Percentiles rank a stretch among this genome's conserved stretches.
Evolutionary conservation across 176 grass and related monocot species (phyloP).

Genomic region (Poa annua): DNA sequence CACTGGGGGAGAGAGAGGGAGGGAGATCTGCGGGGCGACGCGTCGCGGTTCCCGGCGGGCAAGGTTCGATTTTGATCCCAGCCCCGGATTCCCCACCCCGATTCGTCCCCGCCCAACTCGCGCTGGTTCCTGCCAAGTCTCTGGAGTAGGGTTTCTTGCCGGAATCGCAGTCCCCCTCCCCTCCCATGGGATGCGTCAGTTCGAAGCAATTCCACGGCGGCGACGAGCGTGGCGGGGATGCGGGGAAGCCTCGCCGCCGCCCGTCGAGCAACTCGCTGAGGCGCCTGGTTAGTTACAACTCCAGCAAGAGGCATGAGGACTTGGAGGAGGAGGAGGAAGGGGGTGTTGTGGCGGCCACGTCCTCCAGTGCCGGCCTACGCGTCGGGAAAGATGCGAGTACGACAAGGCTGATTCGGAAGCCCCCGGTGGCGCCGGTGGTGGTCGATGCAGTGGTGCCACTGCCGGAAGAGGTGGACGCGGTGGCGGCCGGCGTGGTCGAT

Average conservation of each 20-base stretch:
- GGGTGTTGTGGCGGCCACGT: constrained; percentile 50
- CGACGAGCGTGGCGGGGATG: constrained; percentile 46
- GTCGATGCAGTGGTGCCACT: constrained; percentile 44
- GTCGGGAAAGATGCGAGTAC: constrained; percentile 52
- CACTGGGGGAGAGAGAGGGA: constrained; percentile 35
- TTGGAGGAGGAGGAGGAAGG: constrained; percentile 70
- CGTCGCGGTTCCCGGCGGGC: constrained; percentile 51
- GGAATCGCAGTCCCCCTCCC: constrained; percentile 42
- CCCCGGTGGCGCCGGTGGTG: constrained; percentile 31
- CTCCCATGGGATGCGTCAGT: constrained; percentile 83
- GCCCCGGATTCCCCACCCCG: constrained; percentile 19
- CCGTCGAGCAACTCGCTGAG: constrained; percentile 76
- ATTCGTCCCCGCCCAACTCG: constrained; percentile 1
- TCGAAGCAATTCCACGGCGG: constrained; percentile 78
- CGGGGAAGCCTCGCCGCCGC: constrained; percentile 54
- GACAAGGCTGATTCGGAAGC: constrained; percentile 72
- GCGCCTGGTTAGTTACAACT: constrained; percentile 78
- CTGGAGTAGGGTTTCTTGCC: constrained; percentile 36
- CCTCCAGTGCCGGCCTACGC: constrained; percentile 23
- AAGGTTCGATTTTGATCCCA: constrained; percentile 66
- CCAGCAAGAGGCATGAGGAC: constrained; percentile 73
- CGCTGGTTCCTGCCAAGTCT: constrained; percentile 5
- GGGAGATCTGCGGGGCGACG: constrained; percentile 46
- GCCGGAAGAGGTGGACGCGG: constrained; percentile 29
- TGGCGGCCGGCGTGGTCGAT: constrained; percentile 44